These are phyloP conservation scores for Sporisorium scitamineum DNA, from an alignment of 1,284 basidiomycete genomes.

Conservation along the genomic window DNA sequence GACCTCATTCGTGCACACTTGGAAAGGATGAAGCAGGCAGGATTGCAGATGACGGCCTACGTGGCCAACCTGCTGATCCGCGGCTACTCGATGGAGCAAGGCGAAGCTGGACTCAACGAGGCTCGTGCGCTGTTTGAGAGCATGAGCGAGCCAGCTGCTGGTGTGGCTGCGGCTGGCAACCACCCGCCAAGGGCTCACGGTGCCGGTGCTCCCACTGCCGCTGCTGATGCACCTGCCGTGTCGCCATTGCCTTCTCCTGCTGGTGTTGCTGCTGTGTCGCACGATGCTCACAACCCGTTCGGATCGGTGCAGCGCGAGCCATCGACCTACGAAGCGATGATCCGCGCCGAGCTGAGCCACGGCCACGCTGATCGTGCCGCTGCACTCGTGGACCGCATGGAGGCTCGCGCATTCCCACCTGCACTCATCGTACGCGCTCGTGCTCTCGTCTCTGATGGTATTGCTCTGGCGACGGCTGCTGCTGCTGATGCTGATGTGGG, in stretches of 20 bases:
- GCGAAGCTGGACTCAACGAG: constrained; percentile 73
- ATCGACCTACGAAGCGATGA: constrained; percentile 89
- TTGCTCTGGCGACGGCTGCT: not conserved
- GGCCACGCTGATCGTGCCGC: constrained; percentile 80
- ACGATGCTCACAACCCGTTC: constrained; percentile 59
- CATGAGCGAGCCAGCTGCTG: constrained; percentile 85
- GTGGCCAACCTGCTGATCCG: constrained; percentile 93
- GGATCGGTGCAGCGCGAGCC: constrained; percentile 90
- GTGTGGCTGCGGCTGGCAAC: constrained; percentile 89
- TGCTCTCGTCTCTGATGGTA: constrained; percentile 39
- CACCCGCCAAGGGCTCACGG: constrained; percentile 74
- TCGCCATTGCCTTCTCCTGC: not conserved
- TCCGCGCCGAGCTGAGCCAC: constrained; percentile 85
- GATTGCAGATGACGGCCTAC: constrained; percentile 92
- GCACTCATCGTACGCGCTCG: constrained; percentile 66
- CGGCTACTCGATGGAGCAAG: constrained; percentile 75
- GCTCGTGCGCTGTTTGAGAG: constrained; percentile 78
- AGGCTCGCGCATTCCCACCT: constrained; percentile 74
- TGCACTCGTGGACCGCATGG: constrained; percentile 80
- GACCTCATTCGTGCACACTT: constrained; percentile 83
- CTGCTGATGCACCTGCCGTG: constrained; percentile 8
- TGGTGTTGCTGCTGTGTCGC: not conserved
- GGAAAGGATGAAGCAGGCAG: constrained; percentile 75
- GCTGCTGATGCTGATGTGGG: not conserved
- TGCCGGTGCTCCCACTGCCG: constrained; percentile 68